Evolutionary conservation across 169 alveolate species (phyloP).

Genomic region (Plasmodium vivax): DNA sequence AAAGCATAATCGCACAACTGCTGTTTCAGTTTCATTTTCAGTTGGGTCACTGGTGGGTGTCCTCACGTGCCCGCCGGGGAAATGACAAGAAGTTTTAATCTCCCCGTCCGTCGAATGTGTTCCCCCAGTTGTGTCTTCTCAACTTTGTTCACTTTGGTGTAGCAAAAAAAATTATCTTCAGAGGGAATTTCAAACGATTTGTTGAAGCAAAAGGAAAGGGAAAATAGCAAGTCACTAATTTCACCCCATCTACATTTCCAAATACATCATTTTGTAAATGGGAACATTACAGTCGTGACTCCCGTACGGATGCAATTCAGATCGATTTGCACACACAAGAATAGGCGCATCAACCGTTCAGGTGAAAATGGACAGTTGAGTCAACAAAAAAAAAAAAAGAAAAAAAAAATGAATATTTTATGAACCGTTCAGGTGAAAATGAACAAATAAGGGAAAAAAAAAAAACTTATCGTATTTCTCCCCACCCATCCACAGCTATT

Average conservation of each 20-base stretch:
- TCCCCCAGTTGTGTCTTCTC: background rate
- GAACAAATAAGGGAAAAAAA: background rate
- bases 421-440: background rate
- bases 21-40: background rate
- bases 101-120: background rate
- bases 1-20: background rate
- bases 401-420: background rate
- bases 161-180: background rate
- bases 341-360: background rate
- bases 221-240: background rate
- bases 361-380: background rate
- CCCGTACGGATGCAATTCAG: background rate
- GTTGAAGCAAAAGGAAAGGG: background rate
- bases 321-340: background rate
- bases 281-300: background rate
- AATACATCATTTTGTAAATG: background rate
- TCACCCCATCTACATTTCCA: background rate
- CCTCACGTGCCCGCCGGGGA: background rate
- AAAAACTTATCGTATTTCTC: background rate
- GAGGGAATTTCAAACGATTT: background rate
- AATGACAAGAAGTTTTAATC: background rate
- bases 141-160: background rate
- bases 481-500: background rate
- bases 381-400: background rate
- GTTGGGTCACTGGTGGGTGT: background rate